These are phyloP conservation scores for Actinomucor elegans DNA, from an alignment of 371 early-diverging fungal species.

Conservation along the genomic window DNA sequence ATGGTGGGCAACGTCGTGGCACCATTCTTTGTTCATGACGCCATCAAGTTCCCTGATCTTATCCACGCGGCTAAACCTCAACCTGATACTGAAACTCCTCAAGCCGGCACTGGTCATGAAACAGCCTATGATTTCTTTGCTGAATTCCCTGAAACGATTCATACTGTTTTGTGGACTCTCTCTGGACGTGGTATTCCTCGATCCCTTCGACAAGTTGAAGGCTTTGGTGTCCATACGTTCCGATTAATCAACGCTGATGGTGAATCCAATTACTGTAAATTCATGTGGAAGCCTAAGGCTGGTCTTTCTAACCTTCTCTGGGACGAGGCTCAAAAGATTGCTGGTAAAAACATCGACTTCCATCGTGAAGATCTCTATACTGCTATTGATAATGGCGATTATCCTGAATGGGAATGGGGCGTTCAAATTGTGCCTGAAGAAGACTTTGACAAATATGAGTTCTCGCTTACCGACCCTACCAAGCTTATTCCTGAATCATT, in stretches of 20 bases:
- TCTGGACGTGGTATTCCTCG: slow-evolving; percentile 50
- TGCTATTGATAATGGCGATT: slow-evolving; percentile 47
- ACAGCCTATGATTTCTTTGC: slow-evolving; percentile 55
- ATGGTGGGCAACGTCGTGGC: slow-evolving; percentile 7
- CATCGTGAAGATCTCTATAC: slow-evolving; percentile 47
- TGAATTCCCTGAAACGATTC: slow-evolving; percentile 40
- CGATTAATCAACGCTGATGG: slow-evolving; percentile 49
- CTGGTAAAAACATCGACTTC: slow-evolving; percentile 53
- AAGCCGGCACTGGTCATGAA: slow-evolving; percentile 51
- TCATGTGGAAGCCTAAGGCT: slow-evolving; percentile 50
- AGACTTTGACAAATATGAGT: slow-evolving; percentile 46
- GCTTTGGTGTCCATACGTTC: slow-evolving; percentile 50
- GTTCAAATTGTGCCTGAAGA: slow-evolving; percentile 47
- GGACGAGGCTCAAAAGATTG: slow-evolving; percentile 54
- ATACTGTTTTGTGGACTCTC: slow-evolving; percentile 46
- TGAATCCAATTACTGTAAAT: slow-evolving; percentile 45
- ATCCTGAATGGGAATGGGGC: slow-evolving; percentile 52
- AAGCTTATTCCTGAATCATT: slow-evolving; percentile 54
- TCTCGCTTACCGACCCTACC: slow-evolving; percentile 54
- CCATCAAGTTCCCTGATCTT: slow-evolving; percentile 51
- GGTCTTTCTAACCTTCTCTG: slow-evolving; percentile 44
- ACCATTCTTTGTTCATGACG: slow-evolving; percentile 52
- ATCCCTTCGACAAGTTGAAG: slow-evolving; percentile 42
- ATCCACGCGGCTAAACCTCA: slow-evolving; percentile 54
- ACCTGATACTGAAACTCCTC: slow-evolving; percentile 47